Conservation (phyloP, 805 yeast species). For the Ogataea wickerhamii region DNA sequence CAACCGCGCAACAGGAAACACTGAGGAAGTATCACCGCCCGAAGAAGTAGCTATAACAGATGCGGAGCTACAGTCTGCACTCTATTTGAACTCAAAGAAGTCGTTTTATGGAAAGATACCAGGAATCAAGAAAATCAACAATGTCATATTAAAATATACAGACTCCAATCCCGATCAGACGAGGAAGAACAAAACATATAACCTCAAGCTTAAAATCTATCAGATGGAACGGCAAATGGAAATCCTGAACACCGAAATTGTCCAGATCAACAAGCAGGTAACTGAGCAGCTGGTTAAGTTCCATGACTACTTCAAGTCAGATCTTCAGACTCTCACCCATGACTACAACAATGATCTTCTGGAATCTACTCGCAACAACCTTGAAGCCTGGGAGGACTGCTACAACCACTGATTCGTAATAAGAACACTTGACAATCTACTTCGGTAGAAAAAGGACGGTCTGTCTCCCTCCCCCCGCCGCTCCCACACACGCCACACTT, state of each 20-base stretch:
- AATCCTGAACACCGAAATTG: conserved; percentile 25
- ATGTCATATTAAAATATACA: conserved; percentile 32
- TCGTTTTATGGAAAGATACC: conserved; percentile 33
- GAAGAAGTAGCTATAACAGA: conserved; percentile 30
- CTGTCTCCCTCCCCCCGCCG: not conserved
- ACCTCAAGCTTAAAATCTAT: conserved; percentile 28
- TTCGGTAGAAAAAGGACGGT: not conserved
- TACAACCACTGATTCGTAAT: conserved; percentile 10
- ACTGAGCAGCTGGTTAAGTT: conserved; percentile 25
- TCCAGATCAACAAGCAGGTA: conserved; percentile 23
- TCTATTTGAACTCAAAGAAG: conserved; percentile 27
- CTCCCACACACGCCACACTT: conserved; percentile 1
- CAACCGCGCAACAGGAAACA: conserved; percentile 22
- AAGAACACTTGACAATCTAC: not conserved
- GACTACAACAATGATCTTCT: conserved; percentile 23
- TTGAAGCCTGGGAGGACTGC: conserved; percentile 29
- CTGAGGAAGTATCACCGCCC: conserved; percentile 1
- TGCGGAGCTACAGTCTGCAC: conserved; percentile 30
- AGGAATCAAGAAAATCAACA: conserved; percentile 34
- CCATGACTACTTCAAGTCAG: conserved; percentile 32
- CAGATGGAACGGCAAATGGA: conserved; percentile 32
- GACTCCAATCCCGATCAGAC: conserved; percentile 35
- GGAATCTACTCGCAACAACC: conserved; percentile 22
- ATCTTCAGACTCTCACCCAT: conserved; percentile 18
- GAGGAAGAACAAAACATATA: conserved; percentile 28